Evolutionary conservation across 768 basidiomycete species (phyloP).

Genomic region (Termitomyces sp.): DNA sequence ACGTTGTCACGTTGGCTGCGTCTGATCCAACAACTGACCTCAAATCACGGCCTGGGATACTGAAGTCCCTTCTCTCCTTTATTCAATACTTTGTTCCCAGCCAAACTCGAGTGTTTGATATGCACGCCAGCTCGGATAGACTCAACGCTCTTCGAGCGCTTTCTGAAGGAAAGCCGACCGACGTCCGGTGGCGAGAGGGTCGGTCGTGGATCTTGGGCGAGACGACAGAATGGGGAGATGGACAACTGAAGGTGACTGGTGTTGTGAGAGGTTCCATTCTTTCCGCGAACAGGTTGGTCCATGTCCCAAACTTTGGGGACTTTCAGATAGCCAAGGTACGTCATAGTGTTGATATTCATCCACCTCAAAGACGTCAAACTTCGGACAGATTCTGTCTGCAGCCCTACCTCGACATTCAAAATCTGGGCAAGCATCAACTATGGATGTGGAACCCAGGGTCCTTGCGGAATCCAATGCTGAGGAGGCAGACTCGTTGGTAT

Average conservation of each 20-base stretch:
- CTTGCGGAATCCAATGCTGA: constrained; percentile 61
- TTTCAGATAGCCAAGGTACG: constrained; percentile 77
- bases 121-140: constrained; percentile 57
- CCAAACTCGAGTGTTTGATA: constrained; percentile 71
- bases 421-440: constrained; percentile 30
- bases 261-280: constrained; percentile 75
- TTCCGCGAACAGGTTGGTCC: constrained; percentile 80
- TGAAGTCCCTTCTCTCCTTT: constrained; percentile 91
- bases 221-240: constrained; percentile 52
- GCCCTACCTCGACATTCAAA: constrained; percentile 37
- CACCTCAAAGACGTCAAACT: background rate
- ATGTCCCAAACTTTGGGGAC: constrained; percentile 86
- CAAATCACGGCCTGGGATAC: constrained; percentile 61
- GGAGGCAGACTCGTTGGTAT: constrained; percentile 80
- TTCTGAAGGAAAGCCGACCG: constrained; percentile 79
- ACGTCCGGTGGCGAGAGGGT: constrained; percentile 79
- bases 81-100: constrained; percentile 91
- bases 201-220: constrained; percentile 72
- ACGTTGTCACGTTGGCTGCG: constrained; percentile 71
- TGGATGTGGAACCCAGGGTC: constrained; percentile 65
- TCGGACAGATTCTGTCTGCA: constrained; percentile 63
- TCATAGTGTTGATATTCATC: constrained; percentile 12
- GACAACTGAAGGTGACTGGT: constrained; percentile 73
- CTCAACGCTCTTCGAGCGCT: constrained; percentile 70
- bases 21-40: constrained; percentile 46